A percentile compares a stretch with the other conserved stretches of the same genome.
Evolutionary conservation across 2,329 filamentous ascomycete genomes (phyloP).

Genomic region (Hirsutella rhossiliensis): DNA sequence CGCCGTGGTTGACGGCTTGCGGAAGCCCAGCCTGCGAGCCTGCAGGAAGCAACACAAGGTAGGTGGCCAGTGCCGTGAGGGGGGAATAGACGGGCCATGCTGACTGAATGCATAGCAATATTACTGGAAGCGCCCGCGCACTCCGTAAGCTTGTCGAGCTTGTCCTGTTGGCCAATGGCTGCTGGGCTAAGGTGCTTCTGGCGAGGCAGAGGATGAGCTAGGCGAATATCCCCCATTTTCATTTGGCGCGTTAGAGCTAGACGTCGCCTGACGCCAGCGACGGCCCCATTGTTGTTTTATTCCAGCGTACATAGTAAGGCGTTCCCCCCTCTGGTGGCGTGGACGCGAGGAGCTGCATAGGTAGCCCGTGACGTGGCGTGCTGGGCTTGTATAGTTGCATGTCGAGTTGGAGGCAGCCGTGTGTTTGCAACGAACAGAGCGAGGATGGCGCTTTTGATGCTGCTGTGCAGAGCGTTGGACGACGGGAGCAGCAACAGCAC

Average conservation of each 20-base stretch:
- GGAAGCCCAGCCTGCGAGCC: conserved; percentile 78
- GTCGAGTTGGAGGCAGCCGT: too few relatives aligned
- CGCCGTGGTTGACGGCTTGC: conserved; percentile 72
- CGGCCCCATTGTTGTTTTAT: conserved; percentile 7
- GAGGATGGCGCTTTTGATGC: too few relatives aligned
- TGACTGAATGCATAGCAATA: conserved; percentile 43
- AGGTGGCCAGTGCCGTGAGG: conserved; percentile 17
- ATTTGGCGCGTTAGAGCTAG: neutral
- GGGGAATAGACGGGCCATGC: neutral
- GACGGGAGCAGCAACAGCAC: too few relatives aligned
- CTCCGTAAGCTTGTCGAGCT: conserved; percentile 29
- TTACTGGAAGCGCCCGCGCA: conserved; percentile 54
- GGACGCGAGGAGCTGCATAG: neutral
- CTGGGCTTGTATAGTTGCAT: neutral
- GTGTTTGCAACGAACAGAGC: too few relatives aligned
- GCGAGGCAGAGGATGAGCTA: neutral
- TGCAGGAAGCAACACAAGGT: conserved; percentile 98
- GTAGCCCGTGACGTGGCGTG: too few relatives aligned
- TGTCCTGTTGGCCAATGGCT: conserved; percentile 11
- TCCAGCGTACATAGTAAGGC: neutral
- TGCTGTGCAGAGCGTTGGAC: too few relatives aligned
- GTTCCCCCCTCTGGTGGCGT: neutral
- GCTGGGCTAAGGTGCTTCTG: neutral
- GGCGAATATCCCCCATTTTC: neutral
- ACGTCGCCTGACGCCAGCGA: too few relatives aligned